phyloP scores from a whole-genome alignment of 2,329 filamentous ascomycete genomes.

The Cercospora brassicicola region DNA sequence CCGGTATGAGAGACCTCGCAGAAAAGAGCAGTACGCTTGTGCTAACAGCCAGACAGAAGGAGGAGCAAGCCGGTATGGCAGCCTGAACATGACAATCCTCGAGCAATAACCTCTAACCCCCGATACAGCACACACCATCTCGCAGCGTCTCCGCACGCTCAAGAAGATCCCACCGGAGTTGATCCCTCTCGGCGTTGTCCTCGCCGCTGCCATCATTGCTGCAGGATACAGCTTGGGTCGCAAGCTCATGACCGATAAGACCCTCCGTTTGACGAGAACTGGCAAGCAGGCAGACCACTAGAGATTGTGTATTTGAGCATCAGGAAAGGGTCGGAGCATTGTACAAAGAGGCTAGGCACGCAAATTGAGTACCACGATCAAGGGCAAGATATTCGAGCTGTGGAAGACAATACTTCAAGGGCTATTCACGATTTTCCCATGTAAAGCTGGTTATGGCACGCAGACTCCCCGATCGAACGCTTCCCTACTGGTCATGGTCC shows the following conservation, averaged over 20 bases:
- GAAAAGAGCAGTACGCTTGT: neutral
- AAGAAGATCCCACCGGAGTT: slow-evolving; percentile 91
- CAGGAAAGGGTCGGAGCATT: slow-evolving; percentile 6
- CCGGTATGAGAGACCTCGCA: slow-evolving; percentile 34
- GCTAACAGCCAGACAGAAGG: slow-evolving; percentile 53
- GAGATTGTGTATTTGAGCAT: neutral
- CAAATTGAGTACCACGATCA: slow-evolving; percentile 7
- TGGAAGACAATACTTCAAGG: neutral
- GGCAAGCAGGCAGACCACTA: slow-evolving; percentile 43
- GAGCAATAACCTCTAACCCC: neutral
- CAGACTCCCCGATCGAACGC: no score
- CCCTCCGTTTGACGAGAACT: slow-evolving; percentile 79
- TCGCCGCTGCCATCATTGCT: slow-evolving; percentile 71
- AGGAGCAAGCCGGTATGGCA: slow-evolving; percentile 61
- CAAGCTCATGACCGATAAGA: slow-evolving; percentile 88
- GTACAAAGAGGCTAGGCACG: slow-evolving; percentile 18
- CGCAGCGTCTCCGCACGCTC: slow-evolving; percentile 86
- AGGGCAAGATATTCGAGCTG: neutral
- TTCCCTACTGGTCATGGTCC: no score
- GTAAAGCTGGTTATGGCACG: neutral
- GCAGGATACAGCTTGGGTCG: slow-evolving; percentile 77
- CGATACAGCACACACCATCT: slow-evolving; percentile 83
- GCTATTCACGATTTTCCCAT: slow-evolving; percentile 1
- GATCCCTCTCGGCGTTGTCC: slow-evolving; percentile 87
- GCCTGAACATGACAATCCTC: neutral